A percentile compares a stretch with the other conserved stretches of the same genome.
phyloP scores from a whole-genome alignment of 2,329 filamentous ascomycete genomes.

The Epichloe amarillans region DNA sequence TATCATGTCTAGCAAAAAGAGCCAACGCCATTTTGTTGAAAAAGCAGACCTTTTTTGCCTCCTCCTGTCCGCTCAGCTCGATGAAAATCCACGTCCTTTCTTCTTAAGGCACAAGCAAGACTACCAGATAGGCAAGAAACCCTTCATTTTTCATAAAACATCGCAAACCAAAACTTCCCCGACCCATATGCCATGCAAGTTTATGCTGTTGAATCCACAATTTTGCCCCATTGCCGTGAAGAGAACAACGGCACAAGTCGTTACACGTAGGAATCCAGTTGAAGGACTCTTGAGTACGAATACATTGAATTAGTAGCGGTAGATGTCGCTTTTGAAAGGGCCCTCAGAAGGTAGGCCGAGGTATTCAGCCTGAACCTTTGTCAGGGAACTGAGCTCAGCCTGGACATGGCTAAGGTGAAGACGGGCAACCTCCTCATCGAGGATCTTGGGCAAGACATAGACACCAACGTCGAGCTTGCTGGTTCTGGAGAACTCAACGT shows the following conservation, averaged over 20 bases:
- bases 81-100: constrained; percentile 7
- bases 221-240: constrained; percentile 21
- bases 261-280: constrained; percentile 26
- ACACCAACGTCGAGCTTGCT: constrained; percentile 79
- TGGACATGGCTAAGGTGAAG: constrained; percentile 91
- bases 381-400: constrained; percentile 82
- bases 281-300: constrained; percentile 25
- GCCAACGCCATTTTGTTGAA: constrained; percentile 28
- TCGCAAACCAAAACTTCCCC: constrained; percentile 15
- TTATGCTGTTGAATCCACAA: constrained; percentile 32
- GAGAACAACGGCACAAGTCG: constrained; percentile 18
- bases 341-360: constrained; percentile 74
- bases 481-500: constrained; percentile 86
- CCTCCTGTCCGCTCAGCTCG: constrained; percentile 16
- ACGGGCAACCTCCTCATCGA: constrained; percentile 95
- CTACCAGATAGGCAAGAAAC: constrained; percentile 8
- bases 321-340: constrained; percentile 88
- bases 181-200: constrained; percentile 26
- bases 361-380: constrained; percentile 82
- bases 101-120: constrained; percentile 5
- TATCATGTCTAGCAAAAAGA: constrained; percentile 23
- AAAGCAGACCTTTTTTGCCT: constrained; percentile 25
- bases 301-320: constrained; percentile 31
- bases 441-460: constrained; percentile 91
- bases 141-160: constrained; percentile 1